Evolutionary conservation across 768 basidiomycete species (phyloP), one percentile per base, ranked within the genome.

Genomic region (Boletus reticulatus): DNA sequence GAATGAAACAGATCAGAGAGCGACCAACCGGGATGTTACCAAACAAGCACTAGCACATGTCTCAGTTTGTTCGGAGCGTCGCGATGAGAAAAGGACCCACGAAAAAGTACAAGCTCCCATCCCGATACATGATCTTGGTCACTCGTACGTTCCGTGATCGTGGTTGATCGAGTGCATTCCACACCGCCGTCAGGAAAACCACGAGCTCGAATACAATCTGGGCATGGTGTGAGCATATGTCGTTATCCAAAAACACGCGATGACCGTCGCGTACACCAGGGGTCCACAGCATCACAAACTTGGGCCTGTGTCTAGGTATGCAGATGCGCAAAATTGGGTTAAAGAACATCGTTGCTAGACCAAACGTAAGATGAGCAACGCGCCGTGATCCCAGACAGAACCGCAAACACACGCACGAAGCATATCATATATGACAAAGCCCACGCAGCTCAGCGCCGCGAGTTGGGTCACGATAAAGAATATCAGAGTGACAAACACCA

Each of bases 401-500:
- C 10, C 11, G 2, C 13, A 20, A 36, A 39, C 39, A 52, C 59
- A 65, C 61, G 44, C 46, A 76, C 75, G 66, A 3, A 63, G 62
- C 52, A 71, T 57, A 6, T 58, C 52, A 29, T 66, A 48, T 11
- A 67, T 59, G 7, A 73, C 64, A 17, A 67, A 64, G n/a, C 65
- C 58, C 1, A 61, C 61, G 9, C 61, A 61, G 4, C 59, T 46
- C 14, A 75, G 32, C 29, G 67, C 43, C 0, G 61, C 43, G 6
- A 66, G 50, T 32, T 76, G 73, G 0, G 72, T 73, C 4, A 64
- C 8, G n/a, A 72, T 17, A 27, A 67, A 76, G 31, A 70, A 58
- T 14, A 39, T 19, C 4, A 76, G 49, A 1, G 73, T 76, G 42
- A 38, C 52, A 19, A 68, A 20, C 44, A 76, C 63, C 24, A 76